phyloP scores from a whole-genome alignment of 2,329 filamentous ascomycete species.

The Fusarium oligoseptatum region DNA sequence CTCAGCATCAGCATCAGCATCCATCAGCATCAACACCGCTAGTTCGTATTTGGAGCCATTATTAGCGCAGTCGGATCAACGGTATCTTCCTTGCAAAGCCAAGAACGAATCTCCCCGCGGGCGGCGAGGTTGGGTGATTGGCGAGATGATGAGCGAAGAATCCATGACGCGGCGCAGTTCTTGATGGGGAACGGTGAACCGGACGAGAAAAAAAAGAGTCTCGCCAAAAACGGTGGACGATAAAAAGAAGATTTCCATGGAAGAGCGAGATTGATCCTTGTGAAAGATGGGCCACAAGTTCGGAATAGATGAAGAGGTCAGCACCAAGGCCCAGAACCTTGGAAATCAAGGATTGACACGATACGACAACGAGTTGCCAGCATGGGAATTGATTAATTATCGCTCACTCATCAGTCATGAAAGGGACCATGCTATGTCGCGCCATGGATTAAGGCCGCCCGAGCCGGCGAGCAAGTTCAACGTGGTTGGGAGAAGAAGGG shows the following conservation, averaged over 20 bases:
- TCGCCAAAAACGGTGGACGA: constrained; percentile 5
- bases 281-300: constrained; percentile 17
- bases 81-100: constrained; percentile 14
- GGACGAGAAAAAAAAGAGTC: not conserved
- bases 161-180: constrained; percentile 23
- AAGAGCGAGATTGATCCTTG: constrained; percentile 21
- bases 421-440: constrained; percentile 4
- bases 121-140: constrained; percentile 17
- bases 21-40: not conserved
- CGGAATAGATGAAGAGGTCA: constrained; percentile 23
- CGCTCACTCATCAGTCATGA: not conserved
- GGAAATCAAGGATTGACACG: not conserved
- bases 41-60: constrained; percentile 6
- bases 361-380: not conserved
- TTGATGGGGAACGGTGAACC: constrained; percentile 16
- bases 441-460: constrained; percentile 14
- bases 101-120: constrained; percentile 19
- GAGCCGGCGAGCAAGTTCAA: constrained; percentile 4
- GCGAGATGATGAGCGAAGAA: constrained; percentile 26
- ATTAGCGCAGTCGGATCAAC: constrained; percentile 6
- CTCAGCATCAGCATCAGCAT: not conserved
- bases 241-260: constrained; percentile 3
- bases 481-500: not conserved
- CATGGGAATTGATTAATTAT: not conserved
- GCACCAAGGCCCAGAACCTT: constrained; percentile 4